Conservation (phyloP, 2,329 filamentous ascomycete genomes). For the Diplodia seriata region DNA sequence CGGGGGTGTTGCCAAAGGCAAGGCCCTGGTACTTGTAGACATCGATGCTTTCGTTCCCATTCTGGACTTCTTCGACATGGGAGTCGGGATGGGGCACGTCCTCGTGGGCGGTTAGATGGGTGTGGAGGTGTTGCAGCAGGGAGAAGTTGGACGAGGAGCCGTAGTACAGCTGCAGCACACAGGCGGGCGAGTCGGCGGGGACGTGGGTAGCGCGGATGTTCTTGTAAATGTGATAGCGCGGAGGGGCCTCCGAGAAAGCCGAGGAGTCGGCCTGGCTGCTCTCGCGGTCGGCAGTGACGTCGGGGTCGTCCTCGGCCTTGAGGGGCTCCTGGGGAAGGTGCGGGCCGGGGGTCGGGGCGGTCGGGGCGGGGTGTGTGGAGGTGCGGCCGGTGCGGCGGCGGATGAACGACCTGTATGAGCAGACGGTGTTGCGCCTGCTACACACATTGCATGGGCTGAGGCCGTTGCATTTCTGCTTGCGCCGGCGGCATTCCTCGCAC, state of each 20-base stretch:
- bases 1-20: constrained; percentile 27
- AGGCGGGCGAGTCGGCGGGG: constrained; percentile 28
- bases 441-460: constrained; percentile 32
- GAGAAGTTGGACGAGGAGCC: constrained; percentile 33
- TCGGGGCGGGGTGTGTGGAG: constrained; percentile 5
- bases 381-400: constrained; percentile 27
- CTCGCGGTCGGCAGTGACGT: constrained; percentile 22
- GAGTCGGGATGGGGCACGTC: constrained; percentile 18
- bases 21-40: constrained; percentile 33
- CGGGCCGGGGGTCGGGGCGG: not conserved
- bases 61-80: constrained; percentile 29
- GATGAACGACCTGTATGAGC: constrained; percentile 31
- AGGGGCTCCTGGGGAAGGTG: not conserved
- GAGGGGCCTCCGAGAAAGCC: constrained; percentile 25
- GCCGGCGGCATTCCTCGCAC: constrained; percentile 31
- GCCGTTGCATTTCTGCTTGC: constrained; percentile 34
- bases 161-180: constrained; percentile 33
- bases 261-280: constrained; percentile 28
- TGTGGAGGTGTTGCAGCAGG: constrained; percentile 31
- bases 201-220: constrained; percentile 32
- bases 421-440: constrained; percentile 25
- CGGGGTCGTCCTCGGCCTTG: not conserved
- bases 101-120: constrained; percentile 29
- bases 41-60: constrained; percentile 31
- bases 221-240: constrained; percentile 32